phyloP scores from a whole-genome alignment of 1,139 yeast genomes.

The Protomyces gravidus region DNA sequence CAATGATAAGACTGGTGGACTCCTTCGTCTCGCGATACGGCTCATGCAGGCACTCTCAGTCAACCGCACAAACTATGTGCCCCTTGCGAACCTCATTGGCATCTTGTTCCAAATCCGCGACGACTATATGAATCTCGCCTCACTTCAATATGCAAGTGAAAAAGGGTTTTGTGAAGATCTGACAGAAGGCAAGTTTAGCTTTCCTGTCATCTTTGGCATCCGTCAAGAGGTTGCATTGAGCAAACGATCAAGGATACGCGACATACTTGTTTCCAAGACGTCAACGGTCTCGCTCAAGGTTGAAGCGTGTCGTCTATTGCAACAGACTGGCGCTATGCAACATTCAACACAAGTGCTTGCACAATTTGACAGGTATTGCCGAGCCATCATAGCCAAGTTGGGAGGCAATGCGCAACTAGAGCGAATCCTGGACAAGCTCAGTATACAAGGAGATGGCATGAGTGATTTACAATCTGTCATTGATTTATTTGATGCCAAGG shows the following conservation, averaged over 20 bases:
- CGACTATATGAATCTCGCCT: conserved; percentile 35
- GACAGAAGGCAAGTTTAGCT: conserved; percentile 81
- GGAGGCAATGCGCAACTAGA: conserved; percentile 13
- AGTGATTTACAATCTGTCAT: not conserved
- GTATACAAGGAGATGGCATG: conserved; percentile 11
- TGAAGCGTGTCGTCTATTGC: conserved; percentile 49
- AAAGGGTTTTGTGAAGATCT: conserved; percentile 86
- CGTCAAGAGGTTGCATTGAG: conserved; percentile 40
- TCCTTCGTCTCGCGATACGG: conserved; percentile 67
- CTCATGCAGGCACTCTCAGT: conserved; percentile 49
- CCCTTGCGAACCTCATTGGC: conserved; percentile 74
- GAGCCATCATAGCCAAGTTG: conserved; percentile 1
- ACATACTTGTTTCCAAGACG: conserved; percentile 45
- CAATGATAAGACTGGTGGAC: conserved; percentile 81
- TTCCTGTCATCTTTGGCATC: conserved; percentile 71
- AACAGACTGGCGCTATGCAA: conserved; percentile 46
- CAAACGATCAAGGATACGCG: conserved; percentile 38
- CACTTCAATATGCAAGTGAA: conserved; percentile 59
- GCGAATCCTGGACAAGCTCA: conserved; percentile 8
- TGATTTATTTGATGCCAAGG: not conserved
- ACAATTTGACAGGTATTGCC: conserved; percentile 1
- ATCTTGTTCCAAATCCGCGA: conserved; percentile 78
- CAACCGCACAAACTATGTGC: conserved; percentile 43
- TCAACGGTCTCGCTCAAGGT: conserved; percentile 46
- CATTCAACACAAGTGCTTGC: conserved; percentile 38